A percentile compares a stretch with the other conserved stretches of the same genome.
Conservation (phyloP, 768 basidiomycete species). For the Paxillus involutus region DNA sequence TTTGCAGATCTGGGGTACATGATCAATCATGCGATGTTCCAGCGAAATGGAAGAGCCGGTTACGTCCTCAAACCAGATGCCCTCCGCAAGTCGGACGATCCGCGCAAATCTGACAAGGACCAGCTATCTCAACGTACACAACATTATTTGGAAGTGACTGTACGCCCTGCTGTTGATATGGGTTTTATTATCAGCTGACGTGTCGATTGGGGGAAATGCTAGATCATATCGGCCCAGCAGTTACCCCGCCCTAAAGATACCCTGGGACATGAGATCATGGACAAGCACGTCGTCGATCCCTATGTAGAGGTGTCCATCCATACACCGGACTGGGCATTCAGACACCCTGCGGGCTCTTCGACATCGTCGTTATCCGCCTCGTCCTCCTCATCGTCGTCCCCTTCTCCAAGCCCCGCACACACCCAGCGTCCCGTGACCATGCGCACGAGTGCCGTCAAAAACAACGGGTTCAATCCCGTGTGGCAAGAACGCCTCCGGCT, state of each 20-base stretch:
- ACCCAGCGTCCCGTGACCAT: conserved; percentile 46
- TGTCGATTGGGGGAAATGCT: neutral
- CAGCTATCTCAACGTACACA: conserved; percentile 50
- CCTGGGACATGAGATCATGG: conserved; percentile 57
- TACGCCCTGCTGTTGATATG: conserved; percentile 27
- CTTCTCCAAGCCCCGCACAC: conserved; percentile 23
- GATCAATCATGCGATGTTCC: conserved; percentile 97
- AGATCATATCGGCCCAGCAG: conserved; percentile 88
- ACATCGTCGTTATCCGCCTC: neutral
- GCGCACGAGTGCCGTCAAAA: conserved; percentile 66
- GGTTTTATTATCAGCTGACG: neutral
- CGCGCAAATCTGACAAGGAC: conserved; percentile 59
- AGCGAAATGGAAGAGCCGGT: conserved; percentile 82
- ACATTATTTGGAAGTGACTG: conserved; percentile 65
- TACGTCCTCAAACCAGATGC: conserved; percentile 88
- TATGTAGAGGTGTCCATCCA: conserved; percentile 81
- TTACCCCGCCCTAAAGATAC: conserved; percentile 73
- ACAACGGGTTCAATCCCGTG: conserved; percentile 90
- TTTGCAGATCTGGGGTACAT: conserved; percentile 78
- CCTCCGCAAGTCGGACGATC: conserved; percentile 54
- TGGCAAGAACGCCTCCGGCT: conserved; percentile 75
- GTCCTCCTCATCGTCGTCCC: conserved; percentile 4
- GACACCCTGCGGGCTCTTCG: conserved; percentile 24
- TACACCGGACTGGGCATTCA: conserved; percentile 75
- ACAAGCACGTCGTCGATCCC: conserved; percentile 62